Evolutionary conservation across 2,329 filamentous ascomycete genomes (phyloP), one percentile per base, ranked within the genome.

Genomic region (Waltergamsia citrina): DNA sequence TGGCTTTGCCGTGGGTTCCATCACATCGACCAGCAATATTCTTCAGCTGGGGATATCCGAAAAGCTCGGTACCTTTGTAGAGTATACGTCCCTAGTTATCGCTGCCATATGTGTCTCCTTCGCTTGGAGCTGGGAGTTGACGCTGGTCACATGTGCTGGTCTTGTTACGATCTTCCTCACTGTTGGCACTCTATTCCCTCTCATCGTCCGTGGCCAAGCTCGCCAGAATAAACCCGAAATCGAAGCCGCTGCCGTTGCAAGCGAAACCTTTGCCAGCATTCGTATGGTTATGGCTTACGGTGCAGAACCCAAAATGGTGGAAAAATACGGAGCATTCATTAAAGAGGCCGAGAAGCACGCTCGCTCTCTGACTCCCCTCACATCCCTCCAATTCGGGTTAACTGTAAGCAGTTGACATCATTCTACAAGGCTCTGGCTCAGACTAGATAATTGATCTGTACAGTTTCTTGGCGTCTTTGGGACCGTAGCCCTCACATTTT

Each of bases 21-120:
- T 81, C 41, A 81, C 77, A 0, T 68, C 71, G 3, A 75, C 74
- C 2, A 71, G 74, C 39, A 81, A 80, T 48, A 68, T 64, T 2
- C 56, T 81, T n/a, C 76, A 81, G 51, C 56, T 78, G 9, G 76
- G 77, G 4, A 76, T 79, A 25, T 78, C 74, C 0, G 74, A 79
- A 48, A 78, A 78, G 45, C 59, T 81, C 1, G 73, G 71, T 7
- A 64, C 63, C 3, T 69, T 77, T 30, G 44, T 80, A 36, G 74
- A 80, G 46, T 78, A 61, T 41, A 53, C 54, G 3, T 52, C 71
- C 1, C 69, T 69, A 18, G 63, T 77, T 34, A 49, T 73, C 21
- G 52, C 71, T 12, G 60, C 72, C 18, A 59, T 72, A 33, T 51
- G 73, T 40, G 63, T 76, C 16, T 69, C 73, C 10, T 74, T 78